phyloP scores from a whole-genome alignment of 495 filamentous ascomycete species.

The Glutinoglossum americanum region DNA sequence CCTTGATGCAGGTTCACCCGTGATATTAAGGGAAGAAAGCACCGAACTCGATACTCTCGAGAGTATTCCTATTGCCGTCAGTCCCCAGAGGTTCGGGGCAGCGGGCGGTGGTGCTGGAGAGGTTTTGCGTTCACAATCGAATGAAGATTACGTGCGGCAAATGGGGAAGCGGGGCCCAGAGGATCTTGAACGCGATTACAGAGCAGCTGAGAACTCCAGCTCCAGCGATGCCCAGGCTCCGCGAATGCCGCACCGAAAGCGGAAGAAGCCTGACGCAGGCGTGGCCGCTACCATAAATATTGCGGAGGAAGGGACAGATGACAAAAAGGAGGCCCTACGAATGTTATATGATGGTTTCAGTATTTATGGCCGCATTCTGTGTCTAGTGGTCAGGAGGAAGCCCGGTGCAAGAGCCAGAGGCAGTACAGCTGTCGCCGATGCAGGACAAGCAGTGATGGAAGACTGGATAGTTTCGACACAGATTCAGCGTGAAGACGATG shows the following conservation, averaged over 20 bases:
- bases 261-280: constrained; percentile 4
- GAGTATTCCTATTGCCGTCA: background rate
- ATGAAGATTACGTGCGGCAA: constrained; percentile 11
- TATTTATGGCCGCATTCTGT: constrained; percentile 82
- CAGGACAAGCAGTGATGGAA: constrained; percentile 71
- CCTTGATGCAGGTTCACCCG: constrained; percentile 14
- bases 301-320: constrained; percentile 27
- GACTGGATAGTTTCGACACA: constrained; percentile 73
- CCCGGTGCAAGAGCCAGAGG: constrained; percentile 9
- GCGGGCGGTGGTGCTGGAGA: constrained; percentile 11
- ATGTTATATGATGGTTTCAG: constrained; percentile 88
- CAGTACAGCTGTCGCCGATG: constrained; percentile 9
- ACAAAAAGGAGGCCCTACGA: constrained; percentile 64
- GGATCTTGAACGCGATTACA: background rate
- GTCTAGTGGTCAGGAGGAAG: constrained; percentile 65
- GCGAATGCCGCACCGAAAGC: constrained; percentile 12
- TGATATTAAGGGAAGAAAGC: constrained; percentile 22
- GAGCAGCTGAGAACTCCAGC: background rate
- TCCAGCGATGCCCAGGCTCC: constrained; percentile 6
- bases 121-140: background rate
- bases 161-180: constrained; percentile 3
- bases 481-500: constrained; percentile 15
- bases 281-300: constrained; percentile 6
- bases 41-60: constrained; percentile 23
- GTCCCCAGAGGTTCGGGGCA: constrained; percentile 7